A percentile compares a stretch with the other conserved stretches of the same genome.
Conservation (phyloP, 164 flowering plant genomes). For the Kalanchoe fedtschenkoi region DNA sequence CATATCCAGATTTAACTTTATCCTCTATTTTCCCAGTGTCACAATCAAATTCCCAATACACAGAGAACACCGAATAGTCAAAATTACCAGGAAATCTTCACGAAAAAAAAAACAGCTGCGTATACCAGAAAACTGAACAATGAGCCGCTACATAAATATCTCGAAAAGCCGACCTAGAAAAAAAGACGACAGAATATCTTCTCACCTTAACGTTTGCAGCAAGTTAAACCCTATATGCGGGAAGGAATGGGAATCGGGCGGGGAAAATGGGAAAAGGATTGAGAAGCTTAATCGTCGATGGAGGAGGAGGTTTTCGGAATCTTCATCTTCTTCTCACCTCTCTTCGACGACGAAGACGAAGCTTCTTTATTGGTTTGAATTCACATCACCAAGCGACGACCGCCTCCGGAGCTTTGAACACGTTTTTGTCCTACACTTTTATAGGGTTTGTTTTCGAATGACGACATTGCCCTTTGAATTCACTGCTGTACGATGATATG, state of each 20-base stretch:
- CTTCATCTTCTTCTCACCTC: not conserved
- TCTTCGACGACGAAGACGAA: too few species aligned
- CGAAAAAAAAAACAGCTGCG: too few species aligned
- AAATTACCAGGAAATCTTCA: too few species aligned
- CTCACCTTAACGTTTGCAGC: not conserved
- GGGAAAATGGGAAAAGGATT: not conserved
- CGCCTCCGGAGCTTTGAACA: too few species aligned
- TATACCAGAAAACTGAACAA: not conserved
- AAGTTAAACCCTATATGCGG: conserved; percentile 1
- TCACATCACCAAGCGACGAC: not conserved
- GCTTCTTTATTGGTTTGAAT: not conserved
- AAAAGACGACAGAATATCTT: not conserved
- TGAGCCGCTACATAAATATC: not conserved
- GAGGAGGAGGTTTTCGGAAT: not conserved
- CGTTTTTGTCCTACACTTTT: too few species aligned
- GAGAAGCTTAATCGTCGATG: not conserved
- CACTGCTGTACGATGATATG: not conserved
- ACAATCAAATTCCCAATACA: too few species aligned
- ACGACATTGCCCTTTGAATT: too few species aligned
- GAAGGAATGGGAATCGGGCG: not conserved
- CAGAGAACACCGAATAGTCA: too few species aligned
- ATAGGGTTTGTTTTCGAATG: too few species aligned
- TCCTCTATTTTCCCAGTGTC: too few species aligned
- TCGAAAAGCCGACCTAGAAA: not conserved
- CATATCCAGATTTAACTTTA: too few species aligned